phyloP scores from a whole-genome alignment of 169 alveolate species.

The Plasmodium yoelii region DNA sequence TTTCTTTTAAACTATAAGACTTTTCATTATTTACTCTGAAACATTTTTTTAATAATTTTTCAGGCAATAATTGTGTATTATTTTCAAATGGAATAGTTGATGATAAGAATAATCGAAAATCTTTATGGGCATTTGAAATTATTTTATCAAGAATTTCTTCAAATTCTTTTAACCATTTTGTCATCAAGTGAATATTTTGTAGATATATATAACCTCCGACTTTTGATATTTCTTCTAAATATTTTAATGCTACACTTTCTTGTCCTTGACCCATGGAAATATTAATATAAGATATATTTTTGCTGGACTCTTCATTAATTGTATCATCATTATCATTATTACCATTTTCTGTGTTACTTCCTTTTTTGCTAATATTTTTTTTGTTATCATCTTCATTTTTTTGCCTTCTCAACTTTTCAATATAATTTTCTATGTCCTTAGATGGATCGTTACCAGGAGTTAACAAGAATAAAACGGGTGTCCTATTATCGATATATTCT shows the following conservation, averaged over 20 bases:
- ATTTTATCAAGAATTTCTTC: slow-evolving; percentile 95
- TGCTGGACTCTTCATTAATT: slow-evolving; percentile 79
- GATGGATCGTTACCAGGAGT: slow-evolving; percentile 97
- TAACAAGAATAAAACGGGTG: slow-evolving; percentile 95
- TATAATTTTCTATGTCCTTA: slow-evolving; percentile 89
- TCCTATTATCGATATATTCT: slow-evolving; percentile 92
- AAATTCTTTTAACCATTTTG: slow-evolving; percentile 93
- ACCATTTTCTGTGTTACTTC: slow-evolving; percentile 70
- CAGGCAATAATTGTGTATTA: slow-evolving; percentile 59
- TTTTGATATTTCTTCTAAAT: slow-evolving; percentile 93
- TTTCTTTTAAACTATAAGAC: slow-evolving; percentile 80
- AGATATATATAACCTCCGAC: slow-evolving; percentile 96
- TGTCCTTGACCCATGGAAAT: slow-evolving; percentile 99
- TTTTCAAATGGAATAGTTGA: slow-evolving; percentile 85
- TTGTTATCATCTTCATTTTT: background rate
- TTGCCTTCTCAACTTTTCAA: slow-evolving; percentile 20
- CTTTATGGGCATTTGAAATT: slow-evolving; percentile 94
- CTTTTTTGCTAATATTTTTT: slow-evolving; percentile 18
- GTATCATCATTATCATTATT: slow-evolving; percentile 36
- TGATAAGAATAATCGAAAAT: slow-evolving; percentile 94
- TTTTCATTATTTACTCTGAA: slow-evolving; percentile 65
- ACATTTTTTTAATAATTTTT: slow-evolving; percentile 54
- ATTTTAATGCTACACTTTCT: slow-evolving; percentile 95
- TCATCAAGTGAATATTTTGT: slow-evolving; percentile 96
- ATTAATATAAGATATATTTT: slow-evolving; percentile 93